Percentiles rank a stretch among this genome's conserved stretches.
These are phyloP conservation scores for Chamaenerion angustifolium DNA, from an alignment of 345 rosid genomes.

Conservation along the genomic window DNA sequence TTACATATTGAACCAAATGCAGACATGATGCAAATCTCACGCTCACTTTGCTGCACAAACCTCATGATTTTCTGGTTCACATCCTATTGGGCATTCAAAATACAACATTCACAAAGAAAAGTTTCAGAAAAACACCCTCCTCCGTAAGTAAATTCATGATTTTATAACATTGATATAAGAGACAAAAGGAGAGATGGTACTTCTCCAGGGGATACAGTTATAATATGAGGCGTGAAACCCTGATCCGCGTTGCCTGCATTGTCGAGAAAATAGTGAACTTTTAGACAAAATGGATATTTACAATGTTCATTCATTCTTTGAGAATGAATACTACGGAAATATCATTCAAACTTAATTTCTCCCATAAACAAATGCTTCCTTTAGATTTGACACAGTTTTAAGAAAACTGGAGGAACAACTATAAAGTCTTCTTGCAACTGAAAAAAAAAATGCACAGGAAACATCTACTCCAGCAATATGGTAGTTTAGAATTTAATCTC, in stretches of 20 bases:
- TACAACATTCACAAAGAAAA: neutral
- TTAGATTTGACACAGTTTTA: no score
- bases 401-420: no score
- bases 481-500: no score
- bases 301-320: no score
- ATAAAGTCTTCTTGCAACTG: no score
- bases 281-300: no score
- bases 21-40: slow-evolving; percentile 71
- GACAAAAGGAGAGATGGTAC: slow-evolving; percentile 23
- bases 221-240: slow-evolving; percentile 65
- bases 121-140: neutral
- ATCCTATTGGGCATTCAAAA: slow-evolving; percentile 29
- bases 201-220: slow-evolving; percentile 68
- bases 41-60: slow-evolving; percentile 68
- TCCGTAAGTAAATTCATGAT: slow-evolving; percentile 1
- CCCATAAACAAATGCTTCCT: no score
- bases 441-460: no score
- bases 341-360: no score
- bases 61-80: slow-evolving; percentile 56
- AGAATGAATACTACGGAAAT: no score
- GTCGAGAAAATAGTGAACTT: neutral
- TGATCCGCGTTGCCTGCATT: slow-evolving; percentile 60
- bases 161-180: neutral
- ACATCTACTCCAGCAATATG: no score
- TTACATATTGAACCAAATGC: slow-evolving; percentile 76